Evolutionary conservation across 176 grass and related monocot genomes (phyloP), one percentile per base, ranked within the genome.

Genomic region (Cenchrus fungigraminus): DNA sequence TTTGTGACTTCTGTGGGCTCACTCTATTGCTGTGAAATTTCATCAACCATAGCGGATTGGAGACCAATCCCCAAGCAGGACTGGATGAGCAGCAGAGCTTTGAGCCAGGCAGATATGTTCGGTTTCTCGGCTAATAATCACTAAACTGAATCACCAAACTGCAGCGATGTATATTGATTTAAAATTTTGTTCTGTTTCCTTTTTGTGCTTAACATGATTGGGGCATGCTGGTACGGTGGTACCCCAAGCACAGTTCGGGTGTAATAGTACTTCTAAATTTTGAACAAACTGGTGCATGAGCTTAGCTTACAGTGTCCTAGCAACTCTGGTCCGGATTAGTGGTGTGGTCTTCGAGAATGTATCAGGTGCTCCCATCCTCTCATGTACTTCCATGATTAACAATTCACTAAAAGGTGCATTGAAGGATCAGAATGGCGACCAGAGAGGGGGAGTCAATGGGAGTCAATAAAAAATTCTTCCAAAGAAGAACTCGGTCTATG

Each of bases 41-140:
- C 6, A 78, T 72, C 28, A 68, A 59, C 60, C 50, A 53, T 56
- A 63, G 52, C 28, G 2, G 12, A 12, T 20, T 32, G 61, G 68
- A 90, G 84, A 58, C 22, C 52, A 59, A 82, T 42, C 34, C 77
- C 54, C 80, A 76, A 75, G 31, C 6, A 65, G 67, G 34, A 80
- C 15, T 70, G 61, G 83, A 87, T 80, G 54, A 2, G 44, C 58
- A 57, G 44, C n/a, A 54, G 62, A 59, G 12, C n/a, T 53, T 75
- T n/a, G 61, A 89, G 56, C 17, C 34, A 58, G 59, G 64, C 14
- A 55, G n/a, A 46, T 40, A 40, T 82, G 13, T 61, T 44, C 44
- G 37, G 61, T 32, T 81, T 85, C 16, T 63, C 5, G 9, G 62
- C 70, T 47, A 91, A 87, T 87, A 87, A 87, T 76, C 54, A 29